Evolutionary conservation across 495 filamentous ascomycete genomes (phyloP).

Genomic region (Thozetella sp.): DNA sequence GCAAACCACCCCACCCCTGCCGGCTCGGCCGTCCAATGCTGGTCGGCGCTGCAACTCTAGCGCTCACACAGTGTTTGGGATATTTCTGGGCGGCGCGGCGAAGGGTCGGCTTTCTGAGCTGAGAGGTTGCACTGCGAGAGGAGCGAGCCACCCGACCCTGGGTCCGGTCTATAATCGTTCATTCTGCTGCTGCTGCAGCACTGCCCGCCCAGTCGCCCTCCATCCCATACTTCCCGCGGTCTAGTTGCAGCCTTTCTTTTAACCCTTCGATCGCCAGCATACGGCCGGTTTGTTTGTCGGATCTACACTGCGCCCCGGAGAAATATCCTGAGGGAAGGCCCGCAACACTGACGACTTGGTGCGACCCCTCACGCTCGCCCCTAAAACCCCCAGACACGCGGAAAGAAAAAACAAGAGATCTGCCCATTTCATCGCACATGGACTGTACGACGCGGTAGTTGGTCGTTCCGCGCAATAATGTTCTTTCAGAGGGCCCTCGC

Average conservation of each 20-base stretch:
- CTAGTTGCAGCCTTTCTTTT: not conserved
- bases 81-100: not conserved
- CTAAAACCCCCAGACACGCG: no score
- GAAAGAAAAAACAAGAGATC: not conserved
- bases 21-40: not conserved
- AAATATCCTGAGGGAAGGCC: not conserved
- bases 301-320: conserved; percentile 2
- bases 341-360: no score
- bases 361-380: no score
- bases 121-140: not conserved
- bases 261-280: not conserved
- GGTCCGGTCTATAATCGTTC: not conserved
- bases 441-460: conserved; percentile 5
- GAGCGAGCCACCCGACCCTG: no score
- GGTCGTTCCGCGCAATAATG: conserved; percentile 22
- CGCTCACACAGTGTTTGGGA: conserved; percentile 3
- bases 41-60: not conserved
- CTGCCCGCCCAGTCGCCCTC: not conserved
- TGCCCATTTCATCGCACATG: conserved; percentile 8
- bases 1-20: not conserved
- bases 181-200: conserved; percentile 1
- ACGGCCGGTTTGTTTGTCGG: not conserved
- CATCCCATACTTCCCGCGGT: not conserved
- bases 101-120: not conserved
- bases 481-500: conserved; percentile 30